Conservation (phyloP, 2,329 filamentous ascomycete genomes). For the Fusarium nematophilum region DNA sequence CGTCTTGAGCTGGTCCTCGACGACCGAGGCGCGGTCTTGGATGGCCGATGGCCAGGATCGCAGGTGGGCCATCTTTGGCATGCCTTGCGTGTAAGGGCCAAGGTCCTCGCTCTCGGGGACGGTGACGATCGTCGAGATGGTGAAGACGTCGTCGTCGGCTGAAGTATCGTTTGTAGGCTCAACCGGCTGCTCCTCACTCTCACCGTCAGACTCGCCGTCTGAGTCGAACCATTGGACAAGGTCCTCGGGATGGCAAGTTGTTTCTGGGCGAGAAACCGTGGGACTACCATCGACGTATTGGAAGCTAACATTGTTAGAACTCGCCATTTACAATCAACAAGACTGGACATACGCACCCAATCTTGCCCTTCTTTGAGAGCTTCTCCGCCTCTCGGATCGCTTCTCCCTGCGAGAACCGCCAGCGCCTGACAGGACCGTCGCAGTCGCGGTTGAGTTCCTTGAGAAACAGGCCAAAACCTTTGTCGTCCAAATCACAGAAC, state of each 20-base stretch:
- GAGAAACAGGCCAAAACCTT: conserved; percentile 39
- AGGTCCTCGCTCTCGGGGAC: conserved; percentile 17
- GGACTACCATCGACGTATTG: background rate
- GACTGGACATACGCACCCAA: conserved; percentile 26
- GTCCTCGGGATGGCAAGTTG: conserved; percentile 37
- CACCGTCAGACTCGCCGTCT: conserved; percentile 4
- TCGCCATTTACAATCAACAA: background rate
- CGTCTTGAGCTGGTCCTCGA: conserved; percentile 14
- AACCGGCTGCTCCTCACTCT: too few relatives aligned
- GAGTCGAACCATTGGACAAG: conserved; percentile 28
- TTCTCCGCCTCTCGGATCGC: conserved; percentile 13
- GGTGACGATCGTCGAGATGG: conserved; percentile 28
- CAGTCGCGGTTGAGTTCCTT: conserved; percentile 38
- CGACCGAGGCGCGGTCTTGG: background rate
- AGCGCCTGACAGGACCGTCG: conserved; percentile 31
- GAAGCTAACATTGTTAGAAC: conserved; percentile 25
- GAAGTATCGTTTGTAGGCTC: background rate
- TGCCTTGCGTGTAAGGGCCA: conserved; percentile 19
- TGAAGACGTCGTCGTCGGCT: conserved; percentile 1
- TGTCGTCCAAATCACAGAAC: conserved; percentile 24
- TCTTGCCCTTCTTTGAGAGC: conserved; percentile 10
- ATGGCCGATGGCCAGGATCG: conserved; percentile 9
- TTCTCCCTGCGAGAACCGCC: conserved; percentile 39
- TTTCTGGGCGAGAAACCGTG: conserved; percentile 3
- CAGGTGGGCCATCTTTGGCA: conserved; percentile 30